Base-by-base conservation (phyloP, 352 stramenopile genomes). In the Phytophthora multivora region DNA sequence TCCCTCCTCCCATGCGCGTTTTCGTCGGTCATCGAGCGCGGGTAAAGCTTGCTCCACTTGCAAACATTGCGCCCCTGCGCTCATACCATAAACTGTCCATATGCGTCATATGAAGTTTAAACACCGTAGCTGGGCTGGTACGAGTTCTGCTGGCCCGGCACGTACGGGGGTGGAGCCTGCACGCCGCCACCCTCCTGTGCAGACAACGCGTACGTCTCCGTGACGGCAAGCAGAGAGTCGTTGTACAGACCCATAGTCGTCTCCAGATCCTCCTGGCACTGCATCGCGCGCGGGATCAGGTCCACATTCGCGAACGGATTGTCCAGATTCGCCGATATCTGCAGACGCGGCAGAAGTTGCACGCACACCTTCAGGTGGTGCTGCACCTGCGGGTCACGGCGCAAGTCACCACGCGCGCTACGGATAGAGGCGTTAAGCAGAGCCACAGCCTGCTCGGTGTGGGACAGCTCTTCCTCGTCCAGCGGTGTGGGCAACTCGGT, bases 171-270 rank as follows among this genome's bases (percentile, higher is more conserved):
- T 13, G 87, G 87, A 35, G 86, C 80, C 47, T 88, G 72, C 50
- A 77, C 67, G 25, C 71, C 67, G 5, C 78, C 76, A 7, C 75
- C 73, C 36, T 90, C 84, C 63, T 91, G 75, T 25, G 83, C 85
- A 26, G 87, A 92, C 11, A 95, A 62, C 52, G 84, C 84, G 52
- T 93, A 95, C 58, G 87, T 95, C 67, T 95, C 87, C 31, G 79
- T 93, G 8, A 95, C 85, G 9, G 87, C 87, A 51, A 95, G 66
- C 51, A 96, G 73, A 59, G 87, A 96, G 68, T 94, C 87, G 63
- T 96, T 96, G 82, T 96, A 96, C 46, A 94, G 64, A 40, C 86
- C 83, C 81, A 94, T 96, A 3, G 87, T 93, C 46, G 73, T 92
- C 66, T 94, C 87, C 38, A 96, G 56, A 49, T 94, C 85, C 60